Conservation (phyloP, 768 basidiomycete species). For the Tricholoma saponaceum region DNA sequence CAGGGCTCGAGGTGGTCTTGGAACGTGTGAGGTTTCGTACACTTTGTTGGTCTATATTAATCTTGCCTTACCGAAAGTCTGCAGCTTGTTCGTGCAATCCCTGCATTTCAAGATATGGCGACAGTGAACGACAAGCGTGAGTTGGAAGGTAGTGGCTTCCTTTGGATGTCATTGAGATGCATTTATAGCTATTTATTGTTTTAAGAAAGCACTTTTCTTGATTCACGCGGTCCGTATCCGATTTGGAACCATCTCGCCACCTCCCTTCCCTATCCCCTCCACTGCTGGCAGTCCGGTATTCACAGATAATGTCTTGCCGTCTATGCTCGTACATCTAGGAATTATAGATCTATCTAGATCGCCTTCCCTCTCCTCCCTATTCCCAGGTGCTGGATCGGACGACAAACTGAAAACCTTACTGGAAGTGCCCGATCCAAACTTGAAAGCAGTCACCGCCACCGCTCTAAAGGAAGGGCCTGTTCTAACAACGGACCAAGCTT, state of each 20-base stretch:
- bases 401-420: constrained; percentile 39
- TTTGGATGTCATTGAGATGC: neutral
- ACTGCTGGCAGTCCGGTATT: constrained; percentile 62
- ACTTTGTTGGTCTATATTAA: neutral
- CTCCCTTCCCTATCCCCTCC: constrained; percentile 60
- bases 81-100: constrained; percentile 73
- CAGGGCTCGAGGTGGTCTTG: constrained; percentile 54
- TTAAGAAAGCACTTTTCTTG: constrained; percentile 87
- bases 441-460: constrained; percentile 8
- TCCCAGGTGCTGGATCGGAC: constrained; percentile 41
- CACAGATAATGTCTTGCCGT: constrained; percentile 79
- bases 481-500: constrained; percentile 59
- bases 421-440: constrained; percentile 7
- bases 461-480: constrained; percentile 42
- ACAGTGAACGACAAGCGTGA: constrained; percentile 60
- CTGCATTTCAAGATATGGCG: constrained; percentile 79
- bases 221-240: constrained; percentile 65
- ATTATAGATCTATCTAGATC: constrained; percentile 63
- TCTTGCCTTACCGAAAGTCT: constrained; percentile 9
- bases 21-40: constrained; percentile 46
- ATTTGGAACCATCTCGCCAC: constrained; percentile 51
- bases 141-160: constrained; percentile 14
- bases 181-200: constrained; percentile 70
- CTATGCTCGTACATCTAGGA: constrained; percentile 74
- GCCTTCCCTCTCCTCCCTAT: constrained; percentile 39